Percentiles rank a stretch among this genome's conserved stretches.
Evolutionary conservation across 2,329 filamentous ascomycete genomes (phyloP).

Genomic region (Dryadomyces quercus-mongolicae): DNA sequence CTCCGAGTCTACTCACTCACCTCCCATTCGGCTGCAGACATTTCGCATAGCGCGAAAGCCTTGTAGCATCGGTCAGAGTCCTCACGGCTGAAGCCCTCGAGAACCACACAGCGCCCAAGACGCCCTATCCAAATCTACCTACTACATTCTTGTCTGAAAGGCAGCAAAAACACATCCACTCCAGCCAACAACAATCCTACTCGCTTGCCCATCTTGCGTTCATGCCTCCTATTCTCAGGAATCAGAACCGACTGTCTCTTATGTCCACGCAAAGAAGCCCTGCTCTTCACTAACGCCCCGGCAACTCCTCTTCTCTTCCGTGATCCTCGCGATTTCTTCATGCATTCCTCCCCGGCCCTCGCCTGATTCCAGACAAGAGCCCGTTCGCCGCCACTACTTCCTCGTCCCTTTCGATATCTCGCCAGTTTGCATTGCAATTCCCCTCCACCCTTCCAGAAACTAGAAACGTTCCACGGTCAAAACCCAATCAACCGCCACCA

Average conservation of each 20-base stretch:
- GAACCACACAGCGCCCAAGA: neutral
- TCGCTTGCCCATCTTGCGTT: constrained; percentile 26
- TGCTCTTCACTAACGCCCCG: constrained; percentile 41
- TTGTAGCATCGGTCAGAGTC: constrained; percentile 79
- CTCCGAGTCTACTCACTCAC: constrained; percentile 88
- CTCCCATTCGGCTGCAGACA: constrained; percentile 90
- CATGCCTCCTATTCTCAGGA: constrained; percentile 41
- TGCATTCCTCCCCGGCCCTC: constrained; percentile 2
- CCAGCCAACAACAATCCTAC: neutral
- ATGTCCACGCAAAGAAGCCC: constrained; percentile 42
- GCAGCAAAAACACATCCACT: neutral
- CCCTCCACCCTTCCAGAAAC: neutral
- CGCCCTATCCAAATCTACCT: neutral
- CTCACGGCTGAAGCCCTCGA: constrained; percentile 65
- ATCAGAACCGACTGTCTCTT: constrained; percentile 38
- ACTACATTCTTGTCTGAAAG: neutral
- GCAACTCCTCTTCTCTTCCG: constrained; percentile 12
- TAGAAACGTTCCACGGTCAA: neutral
- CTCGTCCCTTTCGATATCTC: neutral
- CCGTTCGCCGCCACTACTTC: neutral
- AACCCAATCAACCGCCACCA: constrained; percentile 42
- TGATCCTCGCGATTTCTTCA: neutral
- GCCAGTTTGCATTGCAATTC: neutral
- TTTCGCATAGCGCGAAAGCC: constrained; percentile 94
- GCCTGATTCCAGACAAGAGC: neutral